phyloP scores from a whole-genome alignment of 2,329 filamentous ascomycete species.

The Scedosporium dehoogii region DNA sequence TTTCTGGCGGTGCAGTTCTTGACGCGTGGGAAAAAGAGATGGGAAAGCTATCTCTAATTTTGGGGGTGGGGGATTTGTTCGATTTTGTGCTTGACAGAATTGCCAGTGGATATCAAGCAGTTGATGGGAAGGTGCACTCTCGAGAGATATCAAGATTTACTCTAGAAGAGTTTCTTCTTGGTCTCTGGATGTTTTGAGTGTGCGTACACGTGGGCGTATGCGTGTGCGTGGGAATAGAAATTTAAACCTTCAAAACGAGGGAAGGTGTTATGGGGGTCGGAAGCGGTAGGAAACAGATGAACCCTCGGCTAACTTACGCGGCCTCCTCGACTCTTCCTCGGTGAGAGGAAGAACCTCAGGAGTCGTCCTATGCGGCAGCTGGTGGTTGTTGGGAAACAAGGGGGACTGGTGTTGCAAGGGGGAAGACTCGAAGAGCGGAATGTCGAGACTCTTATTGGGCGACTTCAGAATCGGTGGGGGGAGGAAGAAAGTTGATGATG shows the following conservation, averaged over 20 bases:
- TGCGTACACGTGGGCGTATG: too few relatives aligned
- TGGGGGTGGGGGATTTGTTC: too few relatives aligned
- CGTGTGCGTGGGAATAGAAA: not conserved
- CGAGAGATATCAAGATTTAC: too few relatives aligned
- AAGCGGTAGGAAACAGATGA: conserved; percentile 90
- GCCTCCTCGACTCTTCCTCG: conserved; percentile 99
- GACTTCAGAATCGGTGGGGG: conserved; percentile 41
- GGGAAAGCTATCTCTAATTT: not conserved
- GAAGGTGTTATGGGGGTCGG: conserved; percentile 80
- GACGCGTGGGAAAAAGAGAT: conserved; percentile 1
- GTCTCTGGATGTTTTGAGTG: too few relatives aligned
- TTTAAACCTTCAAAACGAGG: not conserved
- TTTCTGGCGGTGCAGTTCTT: not conserved
- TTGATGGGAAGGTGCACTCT: too few relatives aligned
- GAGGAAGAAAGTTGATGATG: conserved; percentile 57
- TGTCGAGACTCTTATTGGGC: conserved; percentile 36
- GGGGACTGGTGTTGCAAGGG: conserved; percentile 32
- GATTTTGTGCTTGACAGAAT: too few relatives aligned
- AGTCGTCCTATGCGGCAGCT: conserved; percentile 99
- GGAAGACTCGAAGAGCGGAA: conserved; percentile 39
- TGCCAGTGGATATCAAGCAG: too few relatives aligned
- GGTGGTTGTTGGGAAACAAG: conserved; percentile 53
- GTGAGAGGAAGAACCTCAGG: conserved; percentile 97
- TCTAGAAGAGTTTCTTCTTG: too few relatives aligned
- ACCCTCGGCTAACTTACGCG: conserved; percentile 85